Evolutionary conservation across 2,329 filamentous ascomycete genomes (phyloP), one percentile per base, ranked within the genome.

Genomic region (Bipolaris sorokiniana): DNA sequence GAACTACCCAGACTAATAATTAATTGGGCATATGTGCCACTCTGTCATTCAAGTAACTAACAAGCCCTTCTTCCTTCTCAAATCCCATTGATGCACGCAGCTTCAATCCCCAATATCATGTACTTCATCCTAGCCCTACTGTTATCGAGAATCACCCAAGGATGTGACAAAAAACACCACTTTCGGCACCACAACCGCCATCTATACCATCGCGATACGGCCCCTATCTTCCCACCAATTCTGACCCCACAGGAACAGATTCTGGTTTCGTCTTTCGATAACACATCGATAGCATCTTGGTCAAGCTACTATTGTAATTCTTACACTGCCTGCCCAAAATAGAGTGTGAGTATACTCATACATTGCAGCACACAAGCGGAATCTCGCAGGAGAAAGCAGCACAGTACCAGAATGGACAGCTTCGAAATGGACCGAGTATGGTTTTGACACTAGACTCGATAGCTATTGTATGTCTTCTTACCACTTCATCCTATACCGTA

Each of bases 201-300:
- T 50, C 31, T 62, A 9, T 70, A 71, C 42, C 64, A 64, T 48
- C 65, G 70, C 26, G 48, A 36, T n/a, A 59, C 42, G 6, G 64
- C 65, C 50, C 62, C 51, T 1, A 58, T 66, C 7, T 73, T 73
- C 41, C 71, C 73, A n/a, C 70, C 70, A 7, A 61, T 62, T 0
- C 59, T 77, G 40, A 70, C 71, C 18, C 50, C 62, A 0, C 67
- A 76, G 38, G 77, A 79, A 57, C 59, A 72, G 28, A 59, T 76
- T n/a, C 61, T 79, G 23, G 58, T 75, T 45, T 67, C 73, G 44
- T 77, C 75, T 6, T 77, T 79, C 51, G 73, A 77, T 45, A 76
- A 75, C 47, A 73, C 69, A 11, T 72, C 72, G 15, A 76, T 78
- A 42, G 66, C 67, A n/a, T 59, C 61, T 37, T 75, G 70, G 69